Percentiles rank a stretch among this genome's conserved stretches.
Conservation (phyloP, 2,329 filamentous ascomycete genomes). For the Fusarium fujikuroi region DNA sequence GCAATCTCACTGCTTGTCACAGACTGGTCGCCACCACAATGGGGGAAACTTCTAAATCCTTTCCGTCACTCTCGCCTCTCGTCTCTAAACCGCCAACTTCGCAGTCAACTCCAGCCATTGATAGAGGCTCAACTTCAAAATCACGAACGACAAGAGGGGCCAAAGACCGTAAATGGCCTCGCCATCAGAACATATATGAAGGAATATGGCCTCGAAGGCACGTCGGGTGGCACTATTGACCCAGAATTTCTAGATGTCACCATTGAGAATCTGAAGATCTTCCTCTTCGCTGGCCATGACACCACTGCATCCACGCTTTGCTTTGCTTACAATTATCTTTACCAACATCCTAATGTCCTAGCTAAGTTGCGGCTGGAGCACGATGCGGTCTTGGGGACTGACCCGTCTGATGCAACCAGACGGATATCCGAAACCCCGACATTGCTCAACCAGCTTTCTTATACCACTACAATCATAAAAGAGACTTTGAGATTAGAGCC, state of each 20-base stretch:
- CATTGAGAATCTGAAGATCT: conserved; percentile 2
- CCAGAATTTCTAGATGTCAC: neutral
- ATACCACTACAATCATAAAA: conserved; percentile 5
- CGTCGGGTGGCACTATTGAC: neutral
- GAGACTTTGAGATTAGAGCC: conserved; percentile 1
- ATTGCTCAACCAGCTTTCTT: conserved; percentile 1
- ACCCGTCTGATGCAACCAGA: neutral
- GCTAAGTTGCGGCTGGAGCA: neutral
- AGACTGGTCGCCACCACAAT: neutral
- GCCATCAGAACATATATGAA: neutral
- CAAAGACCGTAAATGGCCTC: conserved; percentile 2
- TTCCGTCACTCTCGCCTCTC: neutral
- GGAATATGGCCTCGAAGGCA: neutral
- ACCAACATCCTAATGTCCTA: neutral
- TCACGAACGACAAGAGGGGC: neutral
- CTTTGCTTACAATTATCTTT: neutral
- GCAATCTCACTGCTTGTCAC: neutral
- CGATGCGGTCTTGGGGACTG: neutral
- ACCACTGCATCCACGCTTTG: neutral
- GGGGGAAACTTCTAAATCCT: neutral
- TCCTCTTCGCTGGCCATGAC: conserved; percentile 14
- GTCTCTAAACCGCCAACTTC: neutral
- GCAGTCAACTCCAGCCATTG: neutral
- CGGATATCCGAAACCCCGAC: neutral
- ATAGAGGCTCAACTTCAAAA: neutral